Base-by-base conservation (phyloP, 768 basidiomycete genomes). In the Suillus ampliporus region DNA sequence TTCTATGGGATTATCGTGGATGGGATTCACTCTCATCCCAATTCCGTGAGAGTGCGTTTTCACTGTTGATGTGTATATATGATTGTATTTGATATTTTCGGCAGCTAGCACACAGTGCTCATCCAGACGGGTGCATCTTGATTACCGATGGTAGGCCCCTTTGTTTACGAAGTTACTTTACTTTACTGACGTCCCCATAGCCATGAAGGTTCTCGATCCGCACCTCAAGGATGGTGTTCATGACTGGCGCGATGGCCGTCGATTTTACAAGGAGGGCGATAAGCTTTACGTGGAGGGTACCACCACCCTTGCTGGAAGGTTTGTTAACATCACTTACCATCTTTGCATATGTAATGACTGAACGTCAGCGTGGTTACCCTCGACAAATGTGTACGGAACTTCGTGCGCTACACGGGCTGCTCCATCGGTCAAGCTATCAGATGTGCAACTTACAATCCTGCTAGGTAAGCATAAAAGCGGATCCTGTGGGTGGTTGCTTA, bases 1-100 rank as follows among this genome's bases (percentile, higher is more conserved):
- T 96, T 87, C 75, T 97, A 92, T 69, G 93, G 90, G 59, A 79
- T 96, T 58, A 97, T 96, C 65, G 94, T 94, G 8, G 95, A 97
- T 72, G 95, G 94, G 1, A 86, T 95, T 59, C 95, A 97, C 71
- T 91, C 88, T 14, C 94, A 96, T 74, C 94, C 95, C 17, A 92
- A 94, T 72, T 92, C 92, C 48, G 91, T 96, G 61, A 82, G 91
- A 69, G 91, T 95, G 74, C 61, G 88, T 79, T 48, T 1, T 40
- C 57, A 13, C 37, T 28, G 15, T 21, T 44, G 6, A 7, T 48
- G 11, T n/a, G 15, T 3, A 40, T 15, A 4, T 57, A 17, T 34
- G 21, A 26, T 57, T 38, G 26, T 37, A 31, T 31, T 44, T 63
- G 21, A 46, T 56, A 31, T 44, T 23, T 58, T 48, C 26, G 54